Evolutionary conservation across 208 protist genomes (phyloP), one percentile per base, ranked within the genome.

Genomic region (Wallacemonas sp.): DNA sequence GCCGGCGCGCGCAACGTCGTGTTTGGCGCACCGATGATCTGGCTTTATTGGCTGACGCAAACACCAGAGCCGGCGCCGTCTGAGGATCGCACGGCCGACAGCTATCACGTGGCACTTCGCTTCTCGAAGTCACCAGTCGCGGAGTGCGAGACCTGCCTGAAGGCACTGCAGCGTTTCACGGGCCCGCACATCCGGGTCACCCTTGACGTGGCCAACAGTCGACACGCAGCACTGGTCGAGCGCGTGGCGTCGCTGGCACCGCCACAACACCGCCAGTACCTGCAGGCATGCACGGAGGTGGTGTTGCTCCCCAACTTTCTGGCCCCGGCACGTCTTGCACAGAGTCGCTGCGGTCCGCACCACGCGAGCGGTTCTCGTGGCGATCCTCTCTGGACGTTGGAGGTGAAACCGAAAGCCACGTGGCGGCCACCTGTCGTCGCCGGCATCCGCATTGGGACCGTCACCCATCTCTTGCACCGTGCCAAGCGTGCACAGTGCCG

Each of bases 351-450:
- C 42, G n/a, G n/a, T n/a, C 17, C 22, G 17, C 9, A 22, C 42
- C 17, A 48, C 5, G 22, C 42, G 5, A 19, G 22, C 22, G 42
- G 42, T 22, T 6, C 9, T 19, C 19, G 42, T 19, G 19, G 12
- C 22, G 50, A 38, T 8, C 32, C 32, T 26, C 21, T 36, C 2
- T 63, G 45, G 64, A 80, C 70, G n/a, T 66, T 93, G 2, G 83
- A 93, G 68, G 59, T 93, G 45, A 93, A 93, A 54, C 87, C 87
- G 17, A 93, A 93, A 63, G 67, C 73, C 15, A 72, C 74, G 30
- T 93, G 83, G 83, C 50, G 57, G 55, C 63, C 19, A 39, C 84
- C 87, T 32, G 63, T 60, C 37, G 77, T 93, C 33, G 62, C 87
- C 8, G 87, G 87, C 32, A 66, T 93, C 6, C 58, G 70, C 30